Evolutionary conservation across 192 early-diverging fungal species (phyloP).

Genomic region (Coemansia sp.): DNA sequence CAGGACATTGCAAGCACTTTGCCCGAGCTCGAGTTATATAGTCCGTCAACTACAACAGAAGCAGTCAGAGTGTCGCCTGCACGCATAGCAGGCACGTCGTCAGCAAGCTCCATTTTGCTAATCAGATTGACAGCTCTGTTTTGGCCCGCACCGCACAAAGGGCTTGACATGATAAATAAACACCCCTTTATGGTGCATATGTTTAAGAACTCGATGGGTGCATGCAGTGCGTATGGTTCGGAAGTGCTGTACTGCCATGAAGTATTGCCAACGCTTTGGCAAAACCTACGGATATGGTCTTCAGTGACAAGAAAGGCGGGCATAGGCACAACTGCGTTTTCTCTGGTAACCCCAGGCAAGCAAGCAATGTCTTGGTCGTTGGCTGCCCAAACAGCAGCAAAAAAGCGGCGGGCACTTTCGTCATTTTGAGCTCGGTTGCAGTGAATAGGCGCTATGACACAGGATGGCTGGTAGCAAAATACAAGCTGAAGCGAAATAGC

Average conservation of each 20-base stretch:
- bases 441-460: not conserved
- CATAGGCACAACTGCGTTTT: not conserved
- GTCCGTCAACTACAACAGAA: not conserved
- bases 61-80: not conserved
- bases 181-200: not conserved
- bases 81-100: not conserved
- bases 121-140: too few species aligned
- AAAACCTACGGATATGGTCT: slow-evolving; percentile 2
- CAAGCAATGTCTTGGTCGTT: not conserved
- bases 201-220: not conserved
- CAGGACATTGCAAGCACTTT: not conserved
- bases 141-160: too few species aligned
- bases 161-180: too few species aligned
- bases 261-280: not conserved
- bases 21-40: not conserved
- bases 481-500: not conserved
- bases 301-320: not conserved
- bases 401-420: not conserved
- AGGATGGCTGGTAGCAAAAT: not conserved
- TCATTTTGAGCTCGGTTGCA: not conserved
- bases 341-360: not conserved
- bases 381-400: not conserved
- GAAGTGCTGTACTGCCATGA: not conserved
- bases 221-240: not conserved
- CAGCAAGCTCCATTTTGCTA: not conserved